Base-by-base conservation (phyloP, 352 stramenopile species). In the Pythium insidiosum region DNA sequence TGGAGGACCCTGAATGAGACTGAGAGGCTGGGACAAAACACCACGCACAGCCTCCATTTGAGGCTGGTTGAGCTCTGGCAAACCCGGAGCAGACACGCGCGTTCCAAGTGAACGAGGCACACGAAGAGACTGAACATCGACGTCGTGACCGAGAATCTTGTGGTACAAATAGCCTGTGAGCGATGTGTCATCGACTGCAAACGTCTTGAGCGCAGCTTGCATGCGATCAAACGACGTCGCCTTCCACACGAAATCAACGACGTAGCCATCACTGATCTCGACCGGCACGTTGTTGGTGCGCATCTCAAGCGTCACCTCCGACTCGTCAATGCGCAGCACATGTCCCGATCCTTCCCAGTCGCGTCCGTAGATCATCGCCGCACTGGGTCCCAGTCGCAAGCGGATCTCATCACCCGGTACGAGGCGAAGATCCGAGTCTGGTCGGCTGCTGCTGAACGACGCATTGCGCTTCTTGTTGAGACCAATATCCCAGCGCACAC, bases 241-340 rank as follows among this genome's bases (percentile, higher is more conserved):
- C 56, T 99, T 99, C 97, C 97, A 99, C 54, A 99, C 94, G 73
- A 99, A 99, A 39, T 99, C 94, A 13, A 99, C 88, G 36, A 96
- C 57, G 56, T 97, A 99, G 39, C 92, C 96, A 60, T 98, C 95
- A 2, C 76, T 84, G 53, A 99, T 97, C 46, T 98, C 88, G 15
- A 97, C 58, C 0, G 80, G 79, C 6, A 80, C 80, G 33, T 86
- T 80, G 43, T 79, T 78, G 49, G 58, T 82, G 37, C 82, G 75
- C 81, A 95, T 91, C 36, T 95, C 84, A 0, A 95, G 58, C 38
- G 81, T 82, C 18, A 95, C 84, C 34, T 88, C 78, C 1, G 73
- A 84, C 46, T 95, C 84, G 11, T 91, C 78, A 18, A 93, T 70
- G 38, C 78, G 64, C 30, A 92, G 50, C 5, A 99, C 95, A 52